Evolutionary conservation across 2,329 filamentous ascomycete genomes (phyloP), one percentile per base, ranked within the genome.

Genomic region (Penicillium sp.): DNA sequence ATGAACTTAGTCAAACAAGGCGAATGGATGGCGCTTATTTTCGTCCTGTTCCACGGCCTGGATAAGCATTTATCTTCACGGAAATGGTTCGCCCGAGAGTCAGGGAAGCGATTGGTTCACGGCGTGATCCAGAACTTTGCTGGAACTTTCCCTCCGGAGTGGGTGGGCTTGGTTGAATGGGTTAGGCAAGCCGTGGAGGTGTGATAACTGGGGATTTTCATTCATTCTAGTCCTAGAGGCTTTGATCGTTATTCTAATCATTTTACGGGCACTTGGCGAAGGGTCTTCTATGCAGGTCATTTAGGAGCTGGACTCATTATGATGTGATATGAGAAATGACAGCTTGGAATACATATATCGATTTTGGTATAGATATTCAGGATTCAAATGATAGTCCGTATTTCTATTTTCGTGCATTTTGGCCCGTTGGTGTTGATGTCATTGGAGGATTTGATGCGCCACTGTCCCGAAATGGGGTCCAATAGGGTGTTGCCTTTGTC

Each of bases 31-130:
- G 52, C 52, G 20, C 48, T 53, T 15, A 57, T 57, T 6, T 49
- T 57, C 18, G 43, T 57, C 6, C 27, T 57, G 29, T 57, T 57
- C 29, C 55, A 57, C 22, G 55, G 55, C 6, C 31, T 57, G 11
- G 49, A 53, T 4, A 42, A 51, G 27, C 55, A 57, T 52, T 31
- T 57, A 18, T 43, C 49, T 15, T 57, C 55, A 18, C 46, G 49
- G 9, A 55, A 55, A 9, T 57, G 55, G 55, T 57, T 55, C 15
- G 52, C 52, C 20, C 44, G 48, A 8, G 55, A 54, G 2, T 49
- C 52, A 9, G 55, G 55, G 26, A 48, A 49, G n/a, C 27, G 55
- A 27, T 40, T 57, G 9, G 48, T 57, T 11, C 20, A 42, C 14
- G 51, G 55, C 20, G 37, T 57, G 22, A 35, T 57, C 31, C 47